Conservation (phyloP, 208 protist species). For the Wallacemonas rigidus region DNA sequence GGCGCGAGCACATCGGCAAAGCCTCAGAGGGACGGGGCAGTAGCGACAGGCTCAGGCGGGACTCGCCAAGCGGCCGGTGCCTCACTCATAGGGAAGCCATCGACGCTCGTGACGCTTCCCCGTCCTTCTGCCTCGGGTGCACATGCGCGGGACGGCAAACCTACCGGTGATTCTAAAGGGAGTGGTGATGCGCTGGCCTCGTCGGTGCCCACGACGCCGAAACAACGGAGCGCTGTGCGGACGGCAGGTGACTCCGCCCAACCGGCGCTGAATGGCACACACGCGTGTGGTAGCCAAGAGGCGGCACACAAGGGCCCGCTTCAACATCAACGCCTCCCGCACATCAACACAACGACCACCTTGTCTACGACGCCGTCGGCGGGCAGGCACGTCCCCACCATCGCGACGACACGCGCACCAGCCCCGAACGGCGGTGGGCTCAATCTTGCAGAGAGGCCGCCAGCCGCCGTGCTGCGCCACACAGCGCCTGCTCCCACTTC, state of each 20-base stretch:
- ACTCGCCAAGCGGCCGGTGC: background rate
- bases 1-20: too few species aligned
- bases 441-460: background rate
- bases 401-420: background rate
- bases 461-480: background rate
- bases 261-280: background rate
- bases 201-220: background rate
- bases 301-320: background rate
- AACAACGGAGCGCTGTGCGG: background rate
- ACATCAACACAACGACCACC: slow-evolving; percentile 5
- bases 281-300: background rate
- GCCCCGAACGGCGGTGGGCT: too few species aligned
- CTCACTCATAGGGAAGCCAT: too few species aligned
- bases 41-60: too few species aligned
- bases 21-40: too few species aligned
- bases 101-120: background rate
- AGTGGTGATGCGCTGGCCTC: background rate
- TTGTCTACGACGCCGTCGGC: background rate
- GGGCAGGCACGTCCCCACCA: background rate
- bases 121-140: background rate
- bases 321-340: slow-evolving; percentile 6
- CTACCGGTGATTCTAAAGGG: background rate
- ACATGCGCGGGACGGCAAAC: too few species aligned
- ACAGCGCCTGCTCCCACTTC: background rate
- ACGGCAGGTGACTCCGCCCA: background rate